Evolutionary conservation across 1,139 yeast species (phyloP).

Genomic region (Scheffersomyces insectosa): DNA sequence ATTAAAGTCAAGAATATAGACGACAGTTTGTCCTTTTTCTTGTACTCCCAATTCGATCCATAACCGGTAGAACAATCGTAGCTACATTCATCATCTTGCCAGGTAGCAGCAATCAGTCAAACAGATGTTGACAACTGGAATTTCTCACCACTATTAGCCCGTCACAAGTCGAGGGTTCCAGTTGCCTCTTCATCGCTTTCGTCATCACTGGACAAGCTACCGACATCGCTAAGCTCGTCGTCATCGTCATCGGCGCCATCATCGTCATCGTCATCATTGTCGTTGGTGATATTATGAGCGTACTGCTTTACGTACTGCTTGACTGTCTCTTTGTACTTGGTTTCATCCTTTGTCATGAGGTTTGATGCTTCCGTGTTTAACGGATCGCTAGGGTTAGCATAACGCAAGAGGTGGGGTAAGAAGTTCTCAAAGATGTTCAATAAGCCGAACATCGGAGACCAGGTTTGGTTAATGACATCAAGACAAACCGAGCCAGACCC

Average conservation of each 20-base stretch:
- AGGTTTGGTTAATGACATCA: slow-evolving; percentile 95
- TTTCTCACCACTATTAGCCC: not conserved
- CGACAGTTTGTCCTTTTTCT: no score
- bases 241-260: slow-evolving; percentile 42
- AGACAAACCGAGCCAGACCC: slow-evolving; percentile 91
- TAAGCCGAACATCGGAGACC: slow-evolving; percentile 98
- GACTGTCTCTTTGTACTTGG: slow-evolving; percentile 68
- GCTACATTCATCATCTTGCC: no score
- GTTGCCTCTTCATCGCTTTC: slow-evolving; percentile 29
- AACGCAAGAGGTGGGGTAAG: slow-evolving; percentile 85
- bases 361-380: slow-evolving; percentile 90
- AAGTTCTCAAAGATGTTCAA: slow-evolving; percentile 90
- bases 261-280: slow-evolving; percentile 33
- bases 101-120: no score
- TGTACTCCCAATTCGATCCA: no score
- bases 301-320: slow-evolving; percentile 71
- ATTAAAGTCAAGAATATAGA: no score
- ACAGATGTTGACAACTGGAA: no score
- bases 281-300: slow-evolving; percentile 49
- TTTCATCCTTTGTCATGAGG: slow-evolving; percentile 70
- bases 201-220: slow-evolving; percentile 51
- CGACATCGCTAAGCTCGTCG: slow-evolving; percentile 40
- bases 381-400: slow-evolving; percentile 95
- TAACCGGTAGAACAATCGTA: no score
- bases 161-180: slow-evolving; percentile 10